Percentiles rank a stretch among this genome's conserved stretches.
These are phyloP conservation scores for Bryum argenteum DNA, from an alignment of 225 moss, liverwort and hornwort genomes.

Conservation along the genomic window DNA sequence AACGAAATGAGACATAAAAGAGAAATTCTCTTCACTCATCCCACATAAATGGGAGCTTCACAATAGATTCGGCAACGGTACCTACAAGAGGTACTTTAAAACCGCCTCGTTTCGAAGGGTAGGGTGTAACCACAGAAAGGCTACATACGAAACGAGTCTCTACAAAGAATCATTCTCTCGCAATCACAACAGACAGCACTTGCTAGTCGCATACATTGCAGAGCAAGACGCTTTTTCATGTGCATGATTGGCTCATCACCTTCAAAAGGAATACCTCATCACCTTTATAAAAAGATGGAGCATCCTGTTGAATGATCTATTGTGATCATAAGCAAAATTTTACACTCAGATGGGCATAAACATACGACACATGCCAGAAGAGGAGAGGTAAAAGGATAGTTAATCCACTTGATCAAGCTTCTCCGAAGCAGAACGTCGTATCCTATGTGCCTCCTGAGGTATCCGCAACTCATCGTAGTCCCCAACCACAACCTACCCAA, in stretches of 20 bases:
- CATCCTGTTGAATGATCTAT: constrained; percentile 19
- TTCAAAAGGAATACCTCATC: constrained; percentile 18
- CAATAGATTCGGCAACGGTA: constrained; percentile 9
- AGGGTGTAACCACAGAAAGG: background rate
- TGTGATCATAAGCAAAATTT: constrained; percentile 12
- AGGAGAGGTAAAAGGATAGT: constrained; percentile 40
- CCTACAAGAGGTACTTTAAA: constrained; percentile 18
- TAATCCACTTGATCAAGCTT: constrained; percentile 87
- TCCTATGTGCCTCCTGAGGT: constrained; percentile 89
- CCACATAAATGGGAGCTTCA: constrained; percentile 22
- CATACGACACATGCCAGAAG: constrained; percentile 23
- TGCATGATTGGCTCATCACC: constrained; percentile 7
- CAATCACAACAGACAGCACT: constrained; percentile 21
- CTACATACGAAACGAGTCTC: constrained; percentile 19
- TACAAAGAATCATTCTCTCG: constrained; percentile 1
- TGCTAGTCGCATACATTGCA: constrained; percentile 16
- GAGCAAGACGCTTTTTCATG: constrained; percentile 13
- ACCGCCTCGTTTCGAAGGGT: constrained; percentile 19
- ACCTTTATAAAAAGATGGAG: constrained; percentile 26
- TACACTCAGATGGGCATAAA: constrained; percentile 28
- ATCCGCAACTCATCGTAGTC: constrained; percentile 93
- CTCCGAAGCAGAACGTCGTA: constrained; percentile 52
- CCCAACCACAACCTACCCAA: constrained; percentile 77
- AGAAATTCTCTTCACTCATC: constrained; percentile 26
- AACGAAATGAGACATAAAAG: constrained; percentile 22